phyloP scores from a whole-genome alignment of 768 basidiomycete genomes.

The Boletus sp. region DNA sequence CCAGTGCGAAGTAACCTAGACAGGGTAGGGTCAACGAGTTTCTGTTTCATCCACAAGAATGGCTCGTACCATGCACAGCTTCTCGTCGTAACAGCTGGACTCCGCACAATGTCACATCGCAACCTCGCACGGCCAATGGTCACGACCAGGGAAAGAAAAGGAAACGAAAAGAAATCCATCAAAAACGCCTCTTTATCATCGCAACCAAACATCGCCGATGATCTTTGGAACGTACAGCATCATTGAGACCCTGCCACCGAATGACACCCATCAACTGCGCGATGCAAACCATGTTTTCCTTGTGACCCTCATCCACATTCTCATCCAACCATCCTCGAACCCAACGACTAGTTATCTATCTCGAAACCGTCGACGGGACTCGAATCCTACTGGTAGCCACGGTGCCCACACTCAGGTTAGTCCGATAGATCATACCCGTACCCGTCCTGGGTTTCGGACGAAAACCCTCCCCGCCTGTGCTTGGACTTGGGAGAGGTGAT shows the following conservation, averaged over 20 bases:
- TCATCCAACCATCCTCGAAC: neutral
- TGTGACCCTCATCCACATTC: conserved; percentile 1
- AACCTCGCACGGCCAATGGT: neutral
- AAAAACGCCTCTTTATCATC: conserved; percentile 3
- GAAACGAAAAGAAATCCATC: conserved; percentile 3
- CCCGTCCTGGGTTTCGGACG: conserved; percentile 58
- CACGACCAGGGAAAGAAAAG: conserved; percentile 1
- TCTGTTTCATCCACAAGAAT: neutral
- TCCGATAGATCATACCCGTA: conserved; percentile 67
- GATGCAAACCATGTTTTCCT: neutral
- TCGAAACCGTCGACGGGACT: conserved; percentile 26
- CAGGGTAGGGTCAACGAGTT: conserved; percentile 1
- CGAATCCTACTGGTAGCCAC: conserved; percentile 38
- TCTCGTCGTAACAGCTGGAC: neutral
- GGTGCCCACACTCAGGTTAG: conserved; percentile 20
- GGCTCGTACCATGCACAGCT: conserved; percentile 14
- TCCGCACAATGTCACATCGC: neutral
- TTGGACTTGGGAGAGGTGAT: conserved; percentile 19
- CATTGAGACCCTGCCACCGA: conserved; percentile 5
- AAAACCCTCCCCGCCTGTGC: conserved; percentile 13
- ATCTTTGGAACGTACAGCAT: conserved; percentile 1
- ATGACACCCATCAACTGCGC: conserved; percentile 9
- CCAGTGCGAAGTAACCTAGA: conserved; percentile 4
- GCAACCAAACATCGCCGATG: conserved; percentile 6
- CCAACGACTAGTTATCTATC: conserved; percentile 8